These are phyloP conservation scores for Candida chilensis DNA, from an alignment of 805 yeast species.

Conservation along the genomic window DNA sequence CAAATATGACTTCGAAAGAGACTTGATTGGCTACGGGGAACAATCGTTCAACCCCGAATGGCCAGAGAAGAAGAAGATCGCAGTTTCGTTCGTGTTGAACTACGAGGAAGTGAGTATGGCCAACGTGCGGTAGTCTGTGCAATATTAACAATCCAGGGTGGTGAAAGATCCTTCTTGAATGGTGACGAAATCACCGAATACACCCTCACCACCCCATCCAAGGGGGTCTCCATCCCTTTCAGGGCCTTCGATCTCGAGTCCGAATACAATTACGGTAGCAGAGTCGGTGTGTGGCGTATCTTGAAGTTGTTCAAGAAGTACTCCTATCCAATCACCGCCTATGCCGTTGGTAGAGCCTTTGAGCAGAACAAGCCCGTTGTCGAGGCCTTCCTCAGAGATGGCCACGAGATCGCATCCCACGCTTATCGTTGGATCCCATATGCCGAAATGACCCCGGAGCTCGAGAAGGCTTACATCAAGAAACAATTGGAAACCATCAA, in stretches of 20 bases:
- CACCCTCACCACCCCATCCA: constrained; percentile 7
- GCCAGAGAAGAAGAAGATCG: constrained; percentile 20
- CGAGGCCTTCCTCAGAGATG: constrained; percentile 20
- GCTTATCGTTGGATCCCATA: constrained; percentile 25
- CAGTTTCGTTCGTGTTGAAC: constrained; percentile 19
- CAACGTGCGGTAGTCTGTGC: too few relatives aligned
- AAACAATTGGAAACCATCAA: constrained; percentile 14
- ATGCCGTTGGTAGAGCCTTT: constrained; percentile 27
- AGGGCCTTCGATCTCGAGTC: constrained; percentile 8
- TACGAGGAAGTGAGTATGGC: too few relatives aligned
- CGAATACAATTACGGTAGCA: constrained; percentile 10
- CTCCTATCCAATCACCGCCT: constrained; percentile 18
- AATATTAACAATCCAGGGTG: too few relatives aligned
- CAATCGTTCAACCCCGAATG: constrained; percentile 15
- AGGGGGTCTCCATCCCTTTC: constrained; percentile 5
- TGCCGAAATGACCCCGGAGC: constrained; percentile 13
- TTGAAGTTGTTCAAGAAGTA: constrained; percentile 20
- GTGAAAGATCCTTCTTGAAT: constrained; percentile 13
- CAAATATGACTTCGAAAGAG: constrained; percentile 11
- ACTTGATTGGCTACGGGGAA: constrained; percentile 18
- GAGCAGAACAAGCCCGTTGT: constrained; percentile 20
- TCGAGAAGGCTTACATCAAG: constrained; percentile 18
- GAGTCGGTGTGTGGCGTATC: constrained; percentile 12
- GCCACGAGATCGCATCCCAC: constrained; percentile 27
- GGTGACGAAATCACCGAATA: constrained; percentile 7